Evolutionary conservation across 257 asterid species (phyloP).

Genomic region (Solanum ahanhuiri): DNA sequence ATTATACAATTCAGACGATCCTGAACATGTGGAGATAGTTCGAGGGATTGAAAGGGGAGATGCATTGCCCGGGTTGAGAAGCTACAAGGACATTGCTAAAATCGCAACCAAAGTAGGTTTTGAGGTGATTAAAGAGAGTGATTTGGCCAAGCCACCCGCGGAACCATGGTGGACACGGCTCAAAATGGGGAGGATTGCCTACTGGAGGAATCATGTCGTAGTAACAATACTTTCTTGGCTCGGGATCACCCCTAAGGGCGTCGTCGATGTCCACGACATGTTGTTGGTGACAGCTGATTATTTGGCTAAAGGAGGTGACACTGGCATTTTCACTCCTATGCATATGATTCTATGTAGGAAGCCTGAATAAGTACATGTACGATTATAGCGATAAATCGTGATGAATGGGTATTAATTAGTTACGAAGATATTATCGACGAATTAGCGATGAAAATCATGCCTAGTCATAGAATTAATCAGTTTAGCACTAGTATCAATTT

Average conservation of each 20-base stretch:
- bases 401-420: background rate
- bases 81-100: conserved; percentile 40
- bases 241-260: conserved; percentile 65
- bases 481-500: background rate
- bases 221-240: conserved; percentile 46
- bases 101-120: conserved; percentile 50
- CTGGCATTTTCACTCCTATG: conserved; percentile 78
- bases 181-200: conserved; percentile 65
- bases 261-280: conserved; percentile 65
- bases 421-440: background rate
- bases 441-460: background rate
- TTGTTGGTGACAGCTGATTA: conserved; percentile 16
- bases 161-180: conserved; percentile 74
- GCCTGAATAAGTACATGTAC: conserved; percentile 22
- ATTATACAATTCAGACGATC: conserved; percentile 27
- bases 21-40: conserved; percentile 59
- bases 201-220: conserved; percentile 67
- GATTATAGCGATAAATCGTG: too few relatives aligned
- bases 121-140: conserved; percentile 41
- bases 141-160: conserved; percentile 17
- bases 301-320: conserved; percentile 58
- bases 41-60: conserved; percentile 72
- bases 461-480: background rate
- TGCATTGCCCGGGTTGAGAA: conserved; percentile 59
- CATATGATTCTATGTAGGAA: conserved; percentile 77